phyloP scores from a whole-genome alignment of 306 rosid species.

The Quercus dentata region DNA sequence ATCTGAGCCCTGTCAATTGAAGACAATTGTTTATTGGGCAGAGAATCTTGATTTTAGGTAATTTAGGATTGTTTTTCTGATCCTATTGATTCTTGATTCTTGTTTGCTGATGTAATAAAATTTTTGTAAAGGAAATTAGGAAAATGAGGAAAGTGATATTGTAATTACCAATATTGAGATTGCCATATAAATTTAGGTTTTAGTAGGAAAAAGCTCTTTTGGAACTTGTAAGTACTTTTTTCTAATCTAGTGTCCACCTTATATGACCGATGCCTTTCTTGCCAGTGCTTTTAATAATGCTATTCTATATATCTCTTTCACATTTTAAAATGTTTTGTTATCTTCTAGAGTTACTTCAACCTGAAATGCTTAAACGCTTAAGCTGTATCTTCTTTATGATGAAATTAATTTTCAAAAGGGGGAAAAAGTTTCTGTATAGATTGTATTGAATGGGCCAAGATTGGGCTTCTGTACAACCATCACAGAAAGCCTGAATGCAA shows the following conservation, averaged over 20 bases:
- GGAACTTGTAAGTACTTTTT: neutral
- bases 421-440: too few relatives aligned
- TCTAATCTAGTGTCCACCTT: too few relatives aligned
- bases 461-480: neutral
- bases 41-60: slow-evolving; percentile 17
- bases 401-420: neutral
- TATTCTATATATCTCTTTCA: too few relatives aligned
- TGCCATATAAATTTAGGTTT: slow-evolving; percentile 33
- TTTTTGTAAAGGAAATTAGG: slow-evolving; percentile 63
- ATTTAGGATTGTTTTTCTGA: slow-evolving; percentile 28
- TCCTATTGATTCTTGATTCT: slow-evolving; percentile 53
- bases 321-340: too few relatives aligned
- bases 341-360: neutral
- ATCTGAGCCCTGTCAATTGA: slow-evolving; percentile 26
- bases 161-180: slow-evolving; percentile 29
- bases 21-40: slow-evolving; percentile 10
- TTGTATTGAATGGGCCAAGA: neutral
- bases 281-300: neutral
- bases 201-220: neutral
- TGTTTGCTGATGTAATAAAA: slow-evolving; percentile 60
- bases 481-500: neutral
- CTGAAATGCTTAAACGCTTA: neutral
- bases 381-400: neutral
- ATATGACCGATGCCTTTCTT: neutral
- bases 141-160: slow-evolving; percentile 33